Conservation (phyloP, 139 green algal species). For the Micractinium sp. region DNA sequence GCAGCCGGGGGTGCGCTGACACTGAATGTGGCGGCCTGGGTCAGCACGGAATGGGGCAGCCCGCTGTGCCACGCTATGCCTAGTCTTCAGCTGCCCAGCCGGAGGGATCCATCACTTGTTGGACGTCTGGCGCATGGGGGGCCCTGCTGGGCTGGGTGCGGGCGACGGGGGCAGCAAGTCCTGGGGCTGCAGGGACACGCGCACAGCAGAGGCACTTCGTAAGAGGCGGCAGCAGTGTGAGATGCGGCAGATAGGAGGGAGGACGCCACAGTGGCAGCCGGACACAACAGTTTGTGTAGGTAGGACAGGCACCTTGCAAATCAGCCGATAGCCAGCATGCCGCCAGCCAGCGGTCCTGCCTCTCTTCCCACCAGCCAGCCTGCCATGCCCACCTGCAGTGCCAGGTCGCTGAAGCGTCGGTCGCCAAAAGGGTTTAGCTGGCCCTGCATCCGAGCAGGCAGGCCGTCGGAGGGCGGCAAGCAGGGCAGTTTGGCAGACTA, state of each 20-base stretch:
- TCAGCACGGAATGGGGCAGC: background rate
- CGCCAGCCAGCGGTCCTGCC: background rate
- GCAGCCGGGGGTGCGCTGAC: too few relatives aligned
- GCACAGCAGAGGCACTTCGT: background rate
- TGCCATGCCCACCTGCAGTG: background rate
- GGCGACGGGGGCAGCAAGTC: background rate
- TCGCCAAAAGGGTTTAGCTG: constrained; percentile 18
- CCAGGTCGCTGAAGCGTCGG: constrained; percentile 17
- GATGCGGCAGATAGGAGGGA: background rate
- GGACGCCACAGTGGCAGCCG: background rate
- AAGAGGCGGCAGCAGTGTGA: background rate
- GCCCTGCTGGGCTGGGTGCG: background rate
- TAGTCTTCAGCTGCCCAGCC: background rate
- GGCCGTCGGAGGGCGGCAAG: background rate
- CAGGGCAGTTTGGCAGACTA: too few relatives aligned
- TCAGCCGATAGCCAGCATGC: background rate
- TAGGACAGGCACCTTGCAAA: background rate
- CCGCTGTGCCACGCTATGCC: background rate
- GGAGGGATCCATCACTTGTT: background rate
- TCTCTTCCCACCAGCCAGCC: background rate
- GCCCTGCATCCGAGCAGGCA: background rate
- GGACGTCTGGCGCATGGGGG: background rate
- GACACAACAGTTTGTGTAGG: too few relatives aligned
- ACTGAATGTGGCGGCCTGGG: too few relatives aligned
- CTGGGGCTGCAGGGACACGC: background rate